These are phyloP conservation scores for Trypanosoma vivax DNA, from an alignment of 208 protist species.

Conservation along the genomic window DNA sequence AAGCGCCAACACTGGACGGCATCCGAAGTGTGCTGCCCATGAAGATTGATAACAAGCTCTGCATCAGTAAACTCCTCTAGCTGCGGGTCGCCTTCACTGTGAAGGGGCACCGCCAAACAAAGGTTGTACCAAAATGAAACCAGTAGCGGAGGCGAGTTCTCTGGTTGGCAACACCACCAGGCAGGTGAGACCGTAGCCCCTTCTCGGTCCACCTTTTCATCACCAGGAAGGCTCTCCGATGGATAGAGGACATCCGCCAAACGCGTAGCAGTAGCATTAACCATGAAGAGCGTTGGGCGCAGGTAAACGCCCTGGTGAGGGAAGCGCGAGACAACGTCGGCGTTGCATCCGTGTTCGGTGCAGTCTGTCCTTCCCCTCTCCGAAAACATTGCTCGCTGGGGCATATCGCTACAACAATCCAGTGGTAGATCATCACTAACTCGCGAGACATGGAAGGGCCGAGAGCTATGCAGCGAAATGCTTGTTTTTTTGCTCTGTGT, in stretches of 20 bases:
- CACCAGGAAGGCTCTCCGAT: no score
- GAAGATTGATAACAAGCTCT: not conserved
- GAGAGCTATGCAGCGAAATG: no score
- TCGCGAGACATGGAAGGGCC: no score
- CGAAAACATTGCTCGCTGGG: no score
- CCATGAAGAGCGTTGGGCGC: constrained; percentile 16
- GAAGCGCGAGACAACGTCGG: not conserved
- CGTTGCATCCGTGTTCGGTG: not conserved
- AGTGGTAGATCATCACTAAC: no score
- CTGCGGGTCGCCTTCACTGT: no score
- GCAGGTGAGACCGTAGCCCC: not conserved
- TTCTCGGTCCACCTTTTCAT: not conserved
- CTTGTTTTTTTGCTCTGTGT: no score
- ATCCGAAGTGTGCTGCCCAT: not conserved
- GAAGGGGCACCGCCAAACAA: not conserved
- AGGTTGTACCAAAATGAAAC: constrained; percentile 13
- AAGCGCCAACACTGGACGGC: not conserved
- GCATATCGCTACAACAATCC: no score
- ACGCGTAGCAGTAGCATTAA: constrained; percentile 11
- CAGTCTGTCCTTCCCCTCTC: no score
- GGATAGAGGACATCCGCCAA: constrained; percentile 8
- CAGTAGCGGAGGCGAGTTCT: not conserved
- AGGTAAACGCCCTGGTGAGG: constrained; percentile 14
- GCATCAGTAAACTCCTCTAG: constrained; percentile 1
- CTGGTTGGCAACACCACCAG: constrained; percentile 7